Evolutionary conservation across 2,329 filamentous ascomycete species (phyloP), one percentile per base, ranked within the genome.

Genomic region (Calonectria crousiana): DNA sequence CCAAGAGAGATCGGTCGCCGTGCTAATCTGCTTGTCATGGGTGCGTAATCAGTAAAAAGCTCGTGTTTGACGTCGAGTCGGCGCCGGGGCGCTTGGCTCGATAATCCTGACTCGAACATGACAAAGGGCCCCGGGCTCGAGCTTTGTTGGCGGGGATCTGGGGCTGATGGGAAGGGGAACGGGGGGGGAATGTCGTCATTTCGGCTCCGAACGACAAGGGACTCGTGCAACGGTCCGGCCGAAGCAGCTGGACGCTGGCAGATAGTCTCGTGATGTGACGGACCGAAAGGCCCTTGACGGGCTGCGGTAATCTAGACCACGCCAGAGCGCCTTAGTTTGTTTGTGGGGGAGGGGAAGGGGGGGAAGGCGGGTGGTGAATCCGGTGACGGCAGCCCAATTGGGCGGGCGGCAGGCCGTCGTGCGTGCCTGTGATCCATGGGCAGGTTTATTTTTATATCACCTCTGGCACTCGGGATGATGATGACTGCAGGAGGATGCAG

Each of bases 171-270:
- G 38, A 41, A 41, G 28, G 28, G 28, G 52, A 20, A 56, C 28
- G 49, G 51, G 32, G 49, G 51, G 32, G 53, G n/a, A 11, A 66
- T 72, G 70, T 72, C 70, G 64, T 72, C 70, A 72, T 72, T 71
- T 71, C 62, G 69, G 69, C 69, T 71, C 69, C 69, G 69, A 71
- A 34, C 28, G 8, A n/a, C 23, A 4, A 28, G 18, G 20, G 30
- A n/a, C 38, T 30, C n/a, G 38, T 32, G 52, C 47, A 41, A 71
- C 69, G 60, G 69, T 56, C 69, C 69, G 69, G 69, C 68, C 68
- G 69, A 67, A 47, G 69, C n/a, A 32, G 18, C 14, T 56, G 28
- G 52, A 23, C 18, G 30, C 23, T 34, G 30, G 10, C 30, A 14
- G 28, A 56, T 13, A 56, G 30, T n/a, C 52, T 56, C 52, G 52